Conservation (phyloP, 2,329 filamentous ascomycete genomes). For the Paecilomyces sp. region DNA sequence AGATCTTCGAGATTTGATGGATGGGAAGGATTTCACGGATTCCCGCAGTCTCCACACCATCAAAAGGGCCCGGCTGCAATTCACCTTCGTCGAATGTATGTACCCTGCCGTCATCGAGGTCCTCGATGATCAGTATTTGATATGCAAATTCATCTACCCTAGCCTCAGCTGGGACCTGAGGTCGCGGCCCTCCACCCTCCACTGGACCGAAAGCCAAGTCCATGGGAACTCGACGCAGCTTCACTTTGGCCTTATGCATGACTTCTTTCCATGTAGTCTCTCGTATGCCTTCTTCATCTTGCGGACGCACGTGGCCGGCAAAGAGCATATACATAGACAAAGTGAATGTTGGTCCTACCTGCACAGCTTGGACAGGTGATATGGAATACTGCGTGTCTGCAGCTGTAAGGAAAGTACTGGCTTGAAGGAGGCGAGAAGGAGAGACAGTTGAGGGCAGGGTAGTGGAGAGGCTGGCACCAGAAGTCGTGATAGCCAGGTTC, state of each 20-base stretch:
- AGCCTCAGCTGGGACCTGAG: slow-evolving; percentile 32
- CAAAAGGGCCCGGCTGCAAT: slow-evolving; percentile 50
- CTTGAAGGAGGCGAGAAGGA: slow-evolving; percentile 82
- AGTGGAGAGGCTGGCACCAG: slow-evolving; percentile 77
- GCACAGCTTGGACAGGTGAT: slow-evolving; percentile 56
- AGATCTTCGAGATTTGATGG: slow-evolving; percentile 78
- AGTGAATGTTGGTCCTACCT: slow-evolving; percentile 81
- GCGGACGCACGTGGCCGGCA: slow-evolving; percentile 60
- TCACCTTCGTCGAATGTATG: slow-evolving; percentile 59
- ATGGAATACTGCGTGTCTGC: slow-evolving; percentile 77
- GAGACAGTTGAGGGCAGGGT: slow-evolving; percentile 76
- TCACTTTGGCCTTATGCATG: slow-evolving; percentile 83
- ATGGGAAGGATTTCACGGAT: slow-evolving; percentile 62
- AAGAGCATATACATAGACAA: slow-evolving; percentile 96
- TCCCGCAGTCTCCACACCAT: slow-evolving; percentile 55
- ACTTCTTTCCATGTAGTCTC: slow-evolving; percentile 90
- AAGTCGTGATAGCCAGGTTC: slow-evolving; percentile 89
- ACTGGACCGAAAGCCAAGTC: slow-evolving; percentile 35
- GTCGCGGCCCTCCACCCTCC: slow-evolving; percentile 6
- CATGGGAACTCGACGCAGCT: slow-evolving; percentile 65
- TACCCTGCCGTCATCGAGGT: slow-evolving; percentile 64
- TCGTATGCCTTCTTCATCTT: slow-evolving; percentile 52
- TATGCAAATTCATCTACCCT: slow-evolving; percentile 65
- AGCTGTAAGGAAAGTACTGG: slow-evolving; percentile 81
- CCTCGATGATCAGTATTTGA: slow-evolving; percentile 74